Percentiles rank a stretch among this genome's conserved stretches.
phyloP scores from a whole-genome alignment of 768 basidiomycete genomes.

The Termitomyces sp. region DNA sequence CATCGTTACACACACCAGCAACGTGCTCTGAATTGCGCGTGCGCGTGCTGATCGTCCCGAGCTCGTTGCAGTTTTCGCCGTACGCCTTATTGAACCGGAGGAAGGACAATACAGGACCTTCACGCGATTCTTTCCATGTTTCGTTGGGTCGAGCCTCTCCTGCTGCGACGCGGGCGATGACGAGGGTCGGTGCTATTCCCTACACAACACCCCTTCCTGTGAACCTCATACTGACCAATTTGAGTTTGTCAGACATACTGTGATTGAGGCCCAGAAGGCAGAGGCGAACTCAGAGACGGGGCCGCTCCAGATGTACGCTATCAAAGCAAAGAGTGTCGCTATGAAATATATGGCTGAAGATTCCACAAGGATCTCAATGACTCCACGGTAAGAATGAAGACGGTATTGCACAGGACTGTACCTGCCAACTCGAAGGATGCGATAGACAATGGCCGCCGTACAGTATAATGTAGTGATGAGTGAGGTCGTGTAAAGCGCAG shows the following conservation, averaged over 20 bases:
- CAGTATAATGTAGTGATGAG: slow-evolving; percentile 13
- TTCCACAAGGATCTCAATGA: slow-evolving; percentile 14
- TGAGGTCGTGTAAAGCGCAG: slow-evolving; percentile 13
- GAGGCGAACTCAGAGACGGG: slow-evolving; percentile 14
- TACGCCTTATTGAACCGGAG: slow-evolving; percentile 9
- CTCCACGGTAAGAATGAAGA: slow-evolving; percentile 11
- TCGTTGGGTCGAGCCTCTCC: slow-evolving; percentile 10
- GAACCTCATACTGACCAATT: background rate
- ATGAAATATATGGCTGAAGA: slow-evolving; percentile 12
- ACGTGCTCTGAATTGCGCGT: background rate
- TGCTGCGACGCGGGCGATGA: slow-evolving; percentile 12
- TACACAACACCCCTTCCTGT: background rate
- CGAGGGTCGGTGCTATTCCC: slow-evolving; percentile 15
- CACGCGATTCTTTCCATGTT: slow-evolving; percentile 7
- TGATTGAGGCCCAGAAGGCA: slow-evolving; percentile 14
- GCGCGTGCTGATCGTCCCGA: slow-evolving; percentile 1
- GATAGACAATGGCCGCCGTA: slow-evolving; percentile 11
- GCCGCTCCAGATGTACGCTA: slow-evolving; percentile 11
- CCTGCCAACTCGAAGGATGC: slow-evolving; percentile 4
- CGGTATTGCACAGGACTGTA: background rate
- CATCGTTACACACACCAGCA: background rate
- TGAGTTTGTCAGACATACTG: slow-evolving; percentile 1
- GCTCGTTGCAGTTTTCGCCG: background rate
- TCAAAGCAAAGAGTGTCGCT: slow-evolving; percentile 13
- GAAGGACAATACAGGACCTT: slow-evolving; percentile 7